These are phyloP conservation scores for Jatropha curcas DNA, from an alignment of 345 rosid species.

Conservation along the genomic window DNA sequence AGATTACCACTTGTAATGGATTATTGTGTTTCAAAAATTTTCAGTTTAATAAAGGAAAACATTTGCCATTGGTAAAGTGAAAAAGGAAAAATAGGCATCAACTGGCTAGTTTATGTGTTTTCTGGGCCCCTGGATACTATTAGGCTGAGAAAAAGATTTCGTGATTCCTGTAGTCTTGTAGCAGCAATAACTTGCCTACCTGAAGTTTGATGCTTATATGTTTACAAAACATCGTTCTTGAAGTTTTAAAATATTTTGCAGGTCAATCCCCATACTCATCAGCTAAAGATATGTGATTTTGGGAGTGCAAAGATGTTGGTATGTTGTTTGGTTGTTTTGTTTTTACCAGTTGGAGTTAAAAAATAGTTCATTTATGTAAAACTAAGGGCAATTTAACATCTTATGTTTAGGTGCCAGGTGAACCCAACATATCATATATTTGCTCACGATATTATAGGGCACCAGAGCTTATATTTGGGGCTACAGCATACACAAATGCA, in stretches of 20 bases:
- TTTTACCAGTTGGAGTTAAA: not conserved
- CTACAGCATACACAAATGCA: slow-evolving; percentile 90
- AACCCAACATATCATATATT: slow-evolving; percentile 94
- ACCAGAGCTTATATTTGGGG: slow-evolving; percentile 98
- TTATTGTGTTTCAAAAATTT: not conserved
- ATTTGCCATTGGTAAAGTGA: not conserved
- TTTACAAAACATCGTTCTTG: slow-evolving; percentile 11
- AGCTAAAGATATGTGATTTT: slow-evolving; percentile 91
- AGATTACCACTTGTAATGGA: not conserved
- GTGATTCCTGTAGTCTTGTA: not conserved
- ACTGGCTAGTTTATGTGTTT: not conserved
- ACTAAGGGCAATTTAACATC: slow-evolving; percentile 12
- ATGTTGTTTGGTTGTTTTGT: slow-evolving; percentile 26
- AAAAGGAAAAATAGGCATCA: not conserved
- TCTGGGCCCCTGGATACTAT: not conserved
- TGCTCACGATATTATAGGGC: slow-evolving; percentile 99
- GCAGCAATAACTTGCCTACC: not conserved
- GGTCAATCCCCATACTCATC: slow-evolving; percentile 91
- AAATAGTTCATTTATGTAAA: slow-evolving; percentile 11
- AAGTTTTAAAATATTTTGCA: slow-evolving; percentile 35
- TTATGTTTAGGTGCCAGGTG: slow-evolving; percentile 80
- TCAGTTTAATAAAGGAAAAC: not conserved
- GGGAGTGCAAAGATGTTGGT: slow-evolving; percentile 99
- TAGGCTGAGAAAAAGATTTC: not conserved
- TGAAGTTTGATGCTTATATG: not conserved